Base-by-base conservation (phyloP, 306 rosid species). In the Mimosa pudica region DNA sequence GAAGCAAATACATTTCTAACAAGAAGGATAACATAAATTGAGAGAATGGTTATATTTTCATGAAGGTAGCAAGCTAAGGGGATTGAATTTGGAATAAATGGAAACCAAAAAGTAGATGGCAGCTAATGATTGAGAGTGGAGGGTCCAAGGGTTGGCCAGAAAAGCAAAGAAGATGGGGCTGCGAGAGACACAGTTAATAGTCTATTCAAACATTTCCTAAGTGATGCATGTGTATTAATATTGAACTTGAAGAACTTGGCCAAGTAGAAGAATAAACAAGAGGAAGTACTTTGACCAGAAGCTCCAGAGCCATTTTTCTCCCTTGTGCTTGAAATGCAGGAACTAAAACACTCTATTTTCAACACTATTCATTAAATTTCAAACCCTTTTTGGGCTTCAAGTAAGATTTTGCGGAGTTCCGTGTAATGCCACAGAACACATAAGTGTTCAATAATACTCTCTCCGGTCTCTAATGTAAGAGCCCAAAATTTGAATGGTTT, bases 41-140 rank as follows among this genome's bases (percentile, higher is more conserved):
- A 20, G 5, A 52, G 63, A 64, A 46, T 11, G 8, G 69, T 49
- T 46, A 49, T 49, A 2, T 71, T 20, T 24, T 42, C 1, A 12
- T 72, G 77, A 38, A 51, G 54, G 17, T 42, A 63, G 75, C 44
- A 33, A 45, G 42, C 42, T 38, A 38, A 38, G 70, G 49, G 42
- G 60, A 68, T 73, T 84, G 36, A 84, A 77, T 81, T 51, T 61
- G 5, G 54, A 75, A 81, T 84, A n/a, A 77, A 77, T 81, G 85
- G 62, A 74, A 77, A 78, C 38, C 81, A 54, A 82, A 63, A 58
- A 79, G 81, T 74, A 71, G 83, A 74, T 78, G 36, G 54, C 60
- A 36, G 18, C 63, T 52, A 73, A 78, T 64, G 10, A 68, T 68
- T 74, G 52, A 61, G 35, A 52, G 66, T 72, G 58, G 67, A 71